A percentile compares a stretch with the other conserved stretches of the same genome.
Evolutionary conservation across 495 filamentous ascomycete genomes (phyloP).

Genomic region (Hypoxylon fuscum): DNA sequence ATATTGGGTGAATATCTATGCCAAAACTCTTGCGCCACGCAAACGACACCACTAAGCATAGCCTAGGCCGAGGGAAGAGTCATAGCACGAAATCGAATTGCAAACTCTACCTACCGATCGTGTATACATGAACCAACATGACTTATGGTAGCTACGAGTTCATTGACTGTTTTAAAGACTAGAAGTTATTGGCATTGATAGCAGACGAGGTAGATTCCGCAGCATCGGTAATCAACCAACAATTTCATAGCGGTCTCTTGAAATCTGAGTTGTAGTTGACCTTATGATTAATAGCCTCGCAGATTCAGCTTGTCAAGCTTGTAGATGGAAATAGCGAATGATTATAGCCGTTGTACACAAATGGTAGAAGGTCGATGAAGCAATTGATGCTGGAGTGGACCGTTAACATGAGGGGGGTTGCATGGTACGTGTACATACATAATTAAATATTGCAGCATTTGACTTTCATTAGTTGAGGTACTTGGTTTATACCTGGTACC

Average conservation of each 20-base stretch:
- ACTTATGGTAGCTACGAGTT: not conserved
- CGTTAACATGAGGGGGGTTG: too few species aligned
- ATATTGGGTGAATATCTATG: not conserved
- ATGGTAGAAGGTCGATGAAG: too few species aligned
- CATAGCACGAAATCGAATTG: not conserved
- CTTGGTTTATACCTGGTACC: constrained; percentile 15
- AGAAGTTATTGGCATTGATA: not conserved
- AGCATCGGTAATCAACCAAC: too few species aligned
- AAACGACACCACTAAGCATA: not conserved
- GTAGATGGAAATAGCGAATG: too few species aligned
- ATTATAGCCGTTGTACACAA: too few species aligned
- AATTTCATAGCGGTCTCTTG: too few species aligned
- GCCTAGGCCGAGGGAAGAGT: not conserved
- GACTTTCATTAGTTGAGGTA: constrained; percentile 16
- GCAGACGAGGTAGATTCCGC: too few species aligned
- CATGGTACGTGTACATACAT: not conserved
- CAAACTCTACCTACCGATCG: not conserved
- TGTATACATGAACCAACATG: too few species aligned
- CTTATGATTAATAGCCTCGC: too few species aligned
- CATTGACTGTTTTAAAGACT: not conserved
- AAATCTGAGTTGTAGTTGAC: too few species aligned
- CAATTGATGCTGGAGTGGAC: too few species aligned
- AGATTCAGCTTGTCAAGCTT: too few species aligned
- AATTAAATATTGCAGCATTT: constrained; percentile 3
- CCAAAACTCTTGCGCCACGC: not conserved